Evolutionary conservation across 73 alveolate species (phyloP).

Genomic region (Paraurostyla sp.): DNA sequence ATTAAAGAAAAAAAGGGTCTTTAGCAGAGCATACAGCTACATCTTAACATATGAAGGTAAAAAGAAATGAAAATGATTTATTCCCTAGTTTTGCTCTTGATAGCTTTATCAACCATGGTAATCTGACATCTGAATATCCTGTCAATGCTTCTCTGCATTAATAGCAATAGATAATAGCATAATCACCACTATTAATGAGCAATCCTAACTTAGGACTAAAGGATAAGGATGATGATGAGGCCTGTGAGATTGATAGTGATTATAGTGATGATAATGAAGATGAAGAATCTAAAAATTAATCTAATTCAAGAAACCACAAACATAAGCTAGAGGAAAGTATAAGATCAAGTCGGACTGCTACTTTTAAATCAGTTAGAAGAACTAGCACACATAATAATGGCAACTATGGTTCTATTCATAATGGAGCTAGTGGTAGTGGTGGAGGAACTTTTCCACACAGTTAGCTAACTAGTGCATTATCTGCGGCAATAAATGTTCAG

Average conservation of each 20-base stretch:
- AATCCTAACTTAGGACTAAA: neutral
- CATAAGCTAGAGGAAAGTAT: conserved; percentile 26
- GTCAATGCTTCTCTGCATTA: neutral
- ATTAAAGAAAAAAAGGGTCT: too few relatives aligned
- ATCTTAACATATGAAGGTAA: too few relatives aligned
- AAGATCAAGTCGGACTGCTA: conserved; percentile 45
- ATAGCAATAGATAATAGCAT: neutral
- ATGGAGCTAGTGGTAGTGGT: neutral
- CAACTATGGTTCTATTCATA: neutral
- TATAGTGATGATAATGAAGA: neutral
- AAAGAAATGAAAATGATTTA: neutral
- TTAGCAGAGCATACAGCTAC: too few relatives aligned
- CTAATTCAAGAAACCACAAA: neutral
- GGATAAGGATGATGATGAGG: conserved; percentile 38
- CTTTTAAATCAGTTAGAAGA: conserved; percentile 23
- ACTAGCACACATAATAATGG: conserved; percentile 21
- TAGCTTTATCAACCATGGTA: conserved; percentile 8
- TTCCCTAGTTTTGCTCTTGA: conserved; percentile 40
- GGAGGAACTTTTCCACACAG: neutral
- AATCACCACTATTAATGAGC: neutral
- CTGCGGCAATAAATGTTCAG: conserved; percentile 15
- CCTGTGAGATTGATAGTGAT: conserved; percentile 49
- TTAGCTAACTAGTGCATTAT: neutral
- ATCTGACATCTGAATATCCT: neutral
- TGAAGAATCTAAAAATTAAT: neutral